Conservation (phyloP, 768 basidiomycete species). For the Cystofilobasidium capitatum region DNA sequence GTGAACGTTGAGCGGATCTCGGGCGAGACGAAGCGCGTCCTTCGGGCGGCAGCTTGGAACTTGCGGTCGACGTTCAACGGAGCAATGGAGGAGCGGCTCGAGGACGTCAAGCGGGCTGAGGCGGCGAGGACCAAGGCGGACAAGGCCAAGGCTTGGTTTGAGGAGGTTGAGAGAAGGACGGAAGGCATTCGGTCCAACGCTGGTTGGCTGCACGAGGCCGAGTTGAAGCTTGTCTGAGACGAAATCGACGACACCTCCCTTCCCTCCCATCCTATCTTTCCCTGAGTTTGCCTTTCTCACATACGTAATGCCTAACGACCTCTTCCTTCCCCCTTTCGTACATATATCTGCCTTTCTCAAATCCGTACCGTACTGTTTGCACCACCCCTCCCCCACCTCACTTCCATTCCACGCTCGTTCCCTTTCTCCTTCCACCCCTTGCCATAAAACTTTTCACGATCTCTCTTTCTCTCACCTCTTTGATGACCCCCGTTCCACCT, state of each 20-base stretch:
- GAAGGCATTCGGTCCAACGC: slow-evolving; percentile 35
- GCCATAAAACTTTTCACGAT: not conserved
- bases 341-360: not conserved
- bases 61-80: slow-evolving; percentile 66
- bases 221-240: no score
- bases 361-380: not conserved
- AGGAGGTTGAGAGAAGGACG: slow-evolving; percentile 46
- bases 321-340: not conserved
- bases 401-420: not conserved
- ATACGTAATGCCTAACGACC: not conserved
- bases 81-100: slow-evolving; percentile 67
- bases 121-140: slow-evolving; percentile 59
- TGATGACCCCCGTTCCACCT: not conserved
- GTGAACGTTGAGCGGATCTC: slow-evolving; percentile 60
- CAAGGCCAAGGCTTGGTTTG: slow-evolving; percentile 66
- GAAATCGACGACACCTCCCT: no score
- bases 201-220: slow-evolving; percentile 24
- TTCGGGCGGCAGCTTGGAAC: slow-evolving; percentile 85
- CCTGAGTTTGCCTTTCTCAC: not conserved
- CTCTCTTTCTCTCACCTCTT: not conserved
- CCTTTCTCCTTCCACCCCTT: not conserved
- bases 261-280: not conserved
- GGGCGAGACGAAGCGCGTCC: slow-evolving; percentile 83
- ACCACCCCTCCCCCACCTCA: not conserved
- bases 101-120: slow-evolving; percentile 63